Conservation (phyloP, 2,329 filamentous ascomycete genomes). For the Chaetomium sp. region DNA sequence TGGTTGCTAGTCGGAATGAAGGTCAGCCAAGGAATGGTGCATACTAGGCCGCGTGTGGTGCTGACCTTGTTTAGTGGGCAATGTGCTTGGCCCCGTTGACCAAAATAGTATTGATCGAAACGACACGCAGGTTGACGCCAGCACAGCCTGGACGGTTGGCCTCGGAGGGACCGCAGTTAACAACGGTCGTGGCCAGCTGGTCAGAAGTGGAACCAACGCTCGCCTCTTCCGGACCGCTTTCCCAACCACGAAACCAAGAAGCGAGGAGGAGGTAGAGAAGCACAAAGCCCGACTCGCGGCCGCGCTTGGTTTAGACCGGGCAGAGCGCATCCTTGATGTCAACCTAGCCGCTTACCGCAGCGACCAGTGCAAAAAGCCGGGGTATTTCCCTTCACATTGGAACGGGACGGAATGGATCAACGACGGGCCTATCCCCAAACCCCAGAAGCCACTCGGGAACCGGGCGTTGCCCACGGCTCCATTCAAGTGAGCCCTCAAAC, state of each 20-base stretch:
- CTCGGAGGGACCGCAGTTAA: slow-evolving; percentile 59
- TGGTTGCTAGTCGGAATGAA: slow-evolving; percentile 34
- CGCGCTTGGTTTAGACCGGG: slow-evolving; percentile 77
- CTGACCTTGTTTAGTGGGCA: slow-evolving; percentile 30
- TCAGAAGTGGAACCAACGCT: slow-evolving; percentile 73
- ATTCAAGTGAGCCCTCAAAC: slow-evolving; percentile 65
- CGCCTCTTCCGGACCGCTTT: slow-evolving; percentile 62
- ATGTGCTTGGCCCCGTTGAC: slow-evolving; percentile 35
- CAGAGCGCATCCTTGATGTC: slow-evolving; percentile 66
- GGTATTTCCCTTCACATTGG: slow-evolving; percentile 42
- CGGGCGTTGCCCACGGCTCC: slow-evolving; percentile 68
- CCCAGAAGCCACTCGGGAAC: slow-evolving; percentile 32
- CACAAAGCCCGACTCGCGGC: slow-evolving; percentile 76
- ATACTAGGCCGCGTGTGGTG: neutral
- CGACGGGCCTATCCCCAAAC: slow-evolving; percentile 29
- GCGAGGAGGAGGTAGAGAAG: slow-evolving; percentile 64
- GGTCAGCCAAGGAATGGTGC: slow-evolving; percentile 24
- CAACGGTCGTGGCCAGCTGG: slow-evolving; percentile 63
- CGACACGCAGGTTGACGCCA: slow-evolving; percentile 61
- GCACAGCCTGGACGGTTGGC: slow-evolving; percentile 76
- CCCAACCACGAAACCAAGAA: slow-evolving; percentile 43
- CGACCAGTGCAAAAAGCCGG: slow-evolving; percentile 20
- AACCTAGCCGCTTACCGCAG: slow-evolving; percentile 34
- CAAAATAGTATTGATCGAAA: slow-evolving; percentile 30
- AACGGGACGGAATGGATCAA: slow-evolving; percentile 47